Evolutionary conservation across 1,139 yeast genomes (phyloP).

Genomic region (Debaryomycetaceae sp.): DNA sequence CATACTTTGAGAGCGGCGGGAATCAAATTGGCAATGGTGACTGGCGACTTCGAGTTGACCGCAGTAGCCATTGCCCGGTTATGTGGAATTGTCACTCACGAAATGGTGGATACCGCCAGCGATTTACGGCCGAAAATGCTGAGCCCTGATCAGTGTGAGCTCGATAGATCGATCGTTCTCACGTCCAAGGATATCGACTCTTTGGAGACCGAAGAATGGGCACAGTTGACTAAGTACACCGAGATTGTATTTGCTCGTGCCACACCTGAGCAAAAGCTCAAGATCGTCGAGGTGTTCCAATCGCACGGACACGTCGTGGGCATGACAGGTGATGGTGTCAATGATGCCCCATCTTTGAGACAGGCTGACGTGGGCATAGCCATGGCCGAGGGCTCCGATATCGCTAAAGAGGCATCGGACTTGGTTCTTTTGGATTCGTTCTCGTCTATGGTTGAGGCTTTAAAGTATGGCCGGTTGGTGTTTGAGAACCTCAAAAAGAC

Average conservation of each 20-base stretch:
- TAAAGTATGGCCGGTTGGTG: constrained; percentile 45
- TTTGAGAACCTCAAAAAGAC: constrained; percentile 51
- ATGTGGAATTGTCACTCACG: constrained; percentile 36
- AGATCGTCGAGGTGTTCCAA: constrained; percentile 47
- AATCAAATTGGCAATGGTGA: constrained; percentile 47
- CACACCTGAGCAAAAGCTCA: constrained; percentile 51
- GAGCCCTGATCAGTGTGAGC: constrained; percentile 8
- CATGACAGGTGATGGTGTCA: constrained; percentile 54
- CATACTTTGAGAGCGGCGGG: constrained; percentile 42
- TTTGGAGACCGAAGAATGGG: constrained; percentile 43
- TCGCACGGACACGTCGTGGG: constrained; percentile 41
- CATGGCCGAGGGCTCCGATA: constrained; percentile 47
- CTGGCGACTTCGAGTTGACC: constrained; percentile 53
- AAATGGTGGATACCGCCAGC: constrained; percentile 20
- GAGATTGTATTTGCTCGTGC: constrained; percentile 51
- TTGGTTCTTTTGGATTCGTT: constrained; percentile 41
- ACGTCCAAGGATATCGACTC: constrained; percentile 35
- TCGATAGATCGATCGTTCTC: constrained; percentile 27
- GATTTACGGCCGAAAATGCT: no score
- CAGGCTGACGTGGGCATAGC: constrained; percentile 54
- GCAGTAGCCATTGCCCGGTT: constrained; percentile 48
- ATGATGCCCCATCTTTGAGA: constrained; percentile 49
- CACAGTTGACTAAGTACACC: constrained; percentile 26
- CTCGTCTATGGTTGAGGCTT: constrained; percentile 44
- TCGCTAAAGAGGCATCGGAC: constrained; percentile 58